phyloP scores from a whole-genome alignment of 495 filamentous ascomycete genomes.

The Penicillium samsonianum region DNA sequence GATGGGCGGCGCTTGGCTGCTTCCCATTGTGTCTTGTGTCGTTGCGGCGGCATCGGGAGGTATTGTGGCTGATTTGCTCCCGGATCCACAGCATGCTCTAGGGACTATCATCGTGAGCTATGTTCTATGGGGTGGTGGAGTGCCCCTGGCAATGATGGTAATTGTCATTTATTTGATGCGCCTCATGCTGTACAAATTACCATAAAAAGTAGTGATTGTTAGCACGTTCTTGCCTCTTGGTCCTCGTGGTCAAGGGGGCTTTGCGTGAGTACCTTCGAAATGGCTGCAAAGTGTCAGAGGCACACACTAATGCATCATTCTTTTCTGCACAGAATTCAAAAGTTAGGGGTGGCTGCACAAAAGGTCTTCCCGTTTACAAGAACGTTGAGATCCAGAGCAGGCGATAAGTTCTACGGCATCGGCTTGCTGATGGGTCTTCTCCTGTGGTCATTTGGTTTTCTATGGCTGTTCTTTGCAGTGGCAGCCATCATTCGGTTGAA shows the following conservation, averaged over 20 bases:
- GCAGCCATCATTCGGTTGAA: constrained; percentile 28
- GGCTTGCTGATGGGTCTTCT: constrained; percentile 40
- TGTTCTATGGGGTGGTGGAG: constrained; percentile 54
- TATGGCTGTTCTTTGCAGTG: constrained; percentile 48
- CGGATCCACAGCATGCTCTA: constrained; percentile 42
- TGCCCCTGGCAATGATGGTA: constrained; percentile 48
- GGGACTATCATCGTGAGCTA: constrained; percentile 53
- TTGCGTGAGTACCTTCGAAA: background rate
- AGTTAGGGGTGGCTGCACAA: background rate
- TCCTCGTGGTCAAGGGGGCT: constrained; percentile 49
- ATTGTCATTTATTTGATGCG: constrained; percentile 56
- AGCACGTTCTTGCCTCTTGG: constrained; percentile 56
- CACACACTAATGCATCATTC: background rate
- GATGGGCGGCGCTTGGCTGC: constrained; percentile 44
- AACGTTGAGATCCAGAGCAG: background rate
- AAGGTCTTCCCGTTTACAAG: background rate
- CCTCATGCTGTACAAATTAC: constrained; percentile 49
- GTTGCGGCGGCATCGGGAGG: constrained; percentile 52
- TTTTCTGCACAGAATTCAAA: background rate
- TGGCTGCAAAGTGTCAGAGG: background rate
- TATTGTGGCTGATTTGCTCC: constrained; percentile 47
- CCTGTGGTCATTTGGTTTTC: constrained; percentile 44
- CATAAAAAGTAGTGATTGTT: constrained; percentile 52
- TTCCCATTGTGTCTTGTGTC: constrained; percentile 53
- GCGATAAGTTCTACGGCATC: background rate